Evolutionary conservation across 1,139 yeast species (phyloP), one percentile per base, ranked within the genome.

Genomic region (Geotrichum restrictum): DNA sequence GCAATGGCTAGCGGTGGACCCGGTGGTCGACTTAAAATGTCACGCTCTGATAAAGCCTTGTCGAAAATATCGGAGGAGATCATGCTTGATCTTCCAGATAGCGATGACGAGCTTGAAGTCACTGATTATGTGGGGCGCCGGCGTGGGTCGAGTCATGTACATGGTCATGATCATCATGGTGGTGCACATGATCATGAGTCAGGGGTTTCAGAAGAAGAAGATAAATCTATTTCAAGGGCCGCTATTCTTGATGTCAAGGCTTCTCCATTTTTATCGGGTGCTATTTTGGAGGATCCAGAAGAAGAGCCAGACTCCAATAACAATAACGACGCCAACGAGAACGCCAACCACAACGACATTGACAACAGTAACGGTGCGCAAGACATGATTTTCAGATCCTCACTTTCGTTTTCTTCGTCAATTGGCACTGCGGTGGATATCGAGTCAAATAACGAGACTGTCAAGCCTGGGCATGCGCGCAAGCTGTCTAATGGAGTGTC

Each of bases 31-130:
- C 19, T 8, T 19, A 43, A 33, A 21, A 13, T n/a, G 11, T 19
- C 31, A 4, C 49, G 53, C 7, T 41, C 43, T 24, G 44, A 44
- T 16, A 29, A 43, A 22, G 47, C 45, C 14, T 37, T 49, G 3
- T 49, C 53, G 3, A 49, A 45, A 38, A 49, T 49, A 2, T 27
- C 34, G 5, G 53, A 49, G 34, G 53, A 49, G 38, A 40, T 44
- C 10, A 38, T 39, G 45, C 34, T 24, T 2, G 51, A 48, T 3
- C 27, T 3, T 10, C 27, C 44, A 11, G 24, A 22, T 18, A 27
- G 22, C 16, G 29, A 24, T 24, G 29, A 24, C 29, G 29, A 24
- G 8, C 29, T 5, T 24, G 29, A 8, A n/a, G n/a, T n/a, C n/a
- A n/a, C n/a, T n/a, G n/a, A n/a, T n/a, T n/a, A n/a, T n/a, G n/a